phyloP scores from a whole-genome alignment of 1,284 basidiomycete genomes.

The Ustilago loliicola region DNA sequence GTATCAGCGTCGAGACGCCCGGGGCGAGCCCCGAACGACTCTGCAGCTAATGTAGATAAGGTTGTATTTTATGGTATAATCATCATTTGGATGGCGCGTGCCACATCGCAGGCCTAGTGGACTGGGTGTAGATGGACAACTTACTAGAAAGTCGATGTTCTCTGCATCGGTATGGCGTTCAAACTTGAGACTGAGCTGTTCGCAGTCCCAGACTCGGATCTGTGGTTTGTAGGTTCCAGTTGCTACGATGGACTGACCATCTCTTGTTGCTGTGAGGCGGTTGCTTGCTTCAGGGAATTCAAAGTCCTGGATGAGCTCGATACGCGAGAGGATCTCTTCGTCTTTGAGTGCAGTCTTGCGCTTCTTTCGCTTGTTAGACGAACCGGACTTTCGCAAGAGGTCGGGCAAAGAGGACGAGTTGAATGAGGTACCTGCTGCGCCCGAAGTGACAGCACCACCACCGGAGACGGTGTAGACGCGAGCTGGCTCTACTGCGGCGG shows the following conservation, averaged over 20 bases:
- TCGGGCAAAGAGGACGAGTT: slow-evolving; percentile 69
- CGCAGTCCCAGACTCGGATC: slow-evolving; percentile 94
- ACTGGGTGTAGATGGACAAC: slow-evolving; percentile 70
- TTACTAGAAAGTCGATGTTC: slow-evolving; percentile 96
- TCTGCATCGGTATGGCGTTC: slow-evolving; percentile 95
- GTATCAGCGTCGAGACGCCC: slow-evolving; percentile 44
- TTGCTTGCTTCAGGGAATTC: slow-evolving; percentile 97
- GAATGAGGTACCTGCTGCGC: slow-evolving; percentile 62
- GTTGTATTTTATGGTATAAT: slow-evolving; percentile 45
- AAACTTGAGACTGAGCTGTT: slow-evolving; percentile 93
- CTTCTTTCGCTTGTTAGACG: slow-evolving; percentile 68
- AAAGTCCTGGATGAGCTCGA: slow-evolving; percentile 80
- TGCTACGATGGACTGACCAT: slow-evolving; percentile 91
- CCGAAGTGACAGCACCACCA: slow-evolving; percentile 48
- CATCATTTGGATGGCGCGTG: slow-evolving; percentile 23
- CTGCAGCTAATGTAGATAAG: slow-evolving; percentile 66
- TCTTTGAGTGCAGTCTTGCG: slow-evolving; percentile 57
- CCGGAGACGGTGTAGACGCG: slow-evolving; percentile 67
- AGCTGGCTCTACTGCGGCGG: slow-evolving; percentile 62
- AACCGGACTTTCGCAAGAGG: slow-evolving; percentile 63
- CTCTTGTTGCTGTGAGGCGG: slow-evolving; percentile 87
- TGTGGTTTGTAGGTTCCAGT: slow-evolving; percentile 99
- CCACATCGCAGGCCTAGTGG: neutral
- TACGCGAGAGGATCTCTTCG: slow-evolving; percentile 62
- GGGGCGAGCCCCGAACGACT: slow-evolving; percentile 20